Evolutionary conservation across 2,329 filamentous ascomycete genomes (phyloP), one percentile per base, ranked within the genome.

Genomic region (Hypoxylon sp.): DNA sequence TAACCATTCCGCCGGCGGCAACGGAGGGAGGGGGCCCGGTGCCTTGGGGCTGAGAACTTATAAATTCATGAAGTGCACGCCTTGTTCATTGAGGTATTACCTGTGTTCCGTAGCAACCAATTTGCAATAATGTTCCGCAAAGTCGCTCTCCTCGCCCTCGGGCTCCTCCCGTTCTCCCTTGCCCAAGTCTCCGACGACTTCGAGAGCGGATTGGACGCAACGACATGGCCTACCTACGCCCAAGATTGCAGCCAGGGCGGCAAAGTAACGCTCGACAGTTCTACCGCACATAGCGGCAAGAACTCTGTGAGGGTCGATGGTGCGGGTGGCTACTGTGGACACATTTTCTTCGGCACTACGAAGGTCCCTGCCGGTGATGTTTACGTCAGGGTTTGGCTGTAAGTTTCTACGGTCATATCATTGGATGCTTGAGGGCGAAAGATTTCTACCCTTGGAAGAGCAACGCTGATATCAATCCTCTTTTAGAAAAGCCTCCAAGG

Each of bases 311-410:
- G 82, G 50, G 86, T 88, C 17, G 83, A 82, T 50, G 85, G 85
- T 48, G 84, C 84, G 0, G 84, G 85, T 46, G 86, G 86, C 3
- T 88, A 84, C 77, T 88, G 86, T 62, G 86, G 86, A 25, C 88
- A 90, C 74, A 86, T 88, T 50, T 90, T 90, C 79, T 85, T 90
- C 64, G 88, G 88, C 65, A 89, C 88, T 1, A 86, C 80, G 1
- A 82, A 84, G 50, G 79, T 90, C 2, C 88, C 88, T 0, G 82
- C 76, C 57, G 87, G 88, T 1, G 85, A 89, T 74, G 79, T 90
- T 59, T 89, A 89, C 61, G 86, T 89, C 25, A 76, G 87, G 70
- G 80, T 82, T 17, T 89, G 79, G 71, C 64, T 90, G 87, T 89
- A 80, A 82, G 86, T 82, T 46, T 35, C 62, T 11, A 50, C 48